Base-by-base conservation (phyloP, 768 basidiomycete genomes). In the Suillus subaureus region DNA sequence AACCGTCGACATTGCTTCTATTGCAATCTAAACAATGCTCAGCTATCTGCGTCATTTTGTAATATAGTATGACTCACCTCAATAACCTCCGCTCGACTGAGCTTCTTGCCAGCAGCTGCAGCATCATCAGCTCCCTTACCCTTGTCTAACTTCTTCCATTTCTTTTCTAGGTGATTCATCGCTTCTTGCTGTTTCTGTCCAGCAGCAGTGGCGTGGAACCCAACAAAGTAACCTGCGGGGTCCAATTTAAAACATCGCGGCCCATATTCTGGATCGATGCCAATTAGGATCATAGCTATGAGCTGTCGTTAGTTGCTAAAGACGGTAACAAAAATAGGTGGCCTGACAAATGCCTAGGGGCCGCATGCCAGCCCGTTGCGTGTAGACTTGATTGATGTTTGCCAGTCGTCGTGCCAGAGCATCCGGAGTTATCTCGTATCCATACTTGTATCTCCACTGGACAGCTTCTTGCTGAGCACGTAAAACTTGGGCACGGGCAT, bases 181-280 rank as follows among this genome's bases (percentile, higher is more conserved):
- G 94, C 96, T 75, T 99, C 97, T 74, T 97, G 97, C 72, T 99
- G 97, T 73, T 99, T 99, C 77, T 93, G 92, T 0, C 97, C 97
- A 2, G 96, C 91, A 0, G 97, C 89, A 2, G 97, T 97, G 11
- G 97, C 97, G 71, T 98, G 96, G 82, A 96, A 99, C 0, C 97
- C 97, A 54, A 97, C 94, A 75, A 96, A 99, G 80, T 97, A 99
- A 6, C 97, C 97, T 3, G 97, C 97, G 13, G 97, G 97, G 75
- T 99, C 97, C 61, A 99, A 89, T 80, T 97, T 98, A 85, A 98
- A 99, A 72, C 91, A 86, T 76, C 98, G 97, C n/a, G 97, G 97
- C 6, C 97, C 97, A 62, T 85, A 84, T 75, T 96, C 93, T 11
- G 90, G 84, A 78, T 99, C 97, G 66, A 90, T 84, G 4, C 97